phyloP scores from a whole-genome alignment of 2,329 filamentous ascomycete genomes.

The Biscogniauxia marginata region DNA sequence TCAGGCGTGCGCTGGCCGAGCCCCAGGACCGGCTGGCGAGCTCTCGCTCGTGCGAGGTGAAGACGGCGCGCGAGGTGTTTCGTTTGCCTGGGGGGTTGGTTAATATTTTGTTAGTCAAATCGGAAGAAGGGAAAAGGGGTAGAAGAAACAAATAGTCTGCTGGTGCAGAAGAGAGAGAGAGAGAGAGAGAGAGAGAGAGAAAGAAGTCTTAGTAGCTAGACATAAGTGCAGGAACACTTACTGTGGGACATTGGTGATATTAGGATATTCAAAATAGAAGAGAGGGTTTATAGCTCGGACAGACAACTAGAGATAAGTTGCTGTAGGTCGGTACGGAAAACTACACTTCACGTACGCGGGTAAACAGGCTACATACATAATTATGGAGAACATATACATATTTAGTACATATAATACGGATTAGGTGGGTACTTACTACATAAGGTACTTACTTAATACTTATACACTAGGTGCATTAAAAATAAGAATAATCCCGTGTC shows the following conservation, averaged over 20 bases:
- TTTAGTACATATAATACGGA: too few species aligned
- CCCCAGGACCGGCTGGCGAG: slow-evolving; percentile 82
- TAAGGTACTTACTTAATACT: too few species aligned
- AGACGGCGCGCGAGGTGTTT: slow-evolving; percentile 89
- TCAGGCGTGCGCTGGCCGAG: slow-evolving; percentile 77
- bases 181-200: background rate
- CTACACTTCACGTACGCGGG: too few species aligned
- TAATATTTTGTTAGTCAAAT: background rate
- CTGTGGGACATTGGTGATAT: slow-evolving; percentile 46
- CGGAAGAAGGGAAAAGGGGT: slow-evolving; percentile 35
- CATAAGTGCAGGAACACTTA: slow-evolving; percentile 8
- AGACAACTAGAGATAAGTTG: too few species aligned
- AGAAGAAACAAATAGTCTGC: too few species aligned
- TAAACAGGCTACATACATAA: too few species aligned
- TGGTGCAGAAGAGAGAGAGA: background rate
- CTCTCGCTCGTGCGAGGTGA: slow-evolving; percentile 86
- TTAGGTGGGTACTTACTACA: too few species aligned
- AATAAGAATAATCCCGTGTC: too few species aligned
- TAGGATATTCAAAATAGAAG: background rate
- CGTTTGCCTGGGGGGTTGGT: slow-evolving; percentile 61
- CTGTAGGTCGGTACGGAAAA: too few species aligned
- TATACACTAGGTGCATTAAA: too few species aligned
- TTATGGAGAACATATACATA: too few species aligned
- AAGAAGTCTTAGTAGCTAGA: background rate
- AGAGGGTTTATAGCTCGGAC: too few species aligned